Conservation (phyloP, 129 eudicot genomes). For the Daucus carota region DH1_v3.0 NC_030388.2:17757001-17757500, state of each 20-base stretch:
- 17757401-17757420: neutral
- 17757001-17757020: slow-evolving; percentile 31
- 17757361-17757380: neutral
- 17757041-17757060: slow-evolving; percentile 18
- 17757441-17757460: neutral
- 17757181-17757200: neutral
- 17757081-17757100: slow-evolving; percentile 99
- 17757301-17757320: neutral
- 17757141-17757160: slow-evolving; percentile 2
- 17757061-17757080: slow-evolving; percentile 58
- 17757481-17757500: neutral
- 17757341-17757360: neutral
- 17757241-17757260: neutral
- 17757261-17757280: neutral
- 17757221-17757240: neutral
- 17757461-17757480: neutral
- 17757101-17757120: slow-evolving; percentile 93
- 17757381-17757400: neutral
- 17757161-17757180: neutral
- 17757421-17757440: neutral
- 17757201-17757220: neutral
- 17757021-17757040: slow-evolving; percentile 38
- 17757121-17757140: slow-evolving; percentile 63
- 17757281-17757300: neutral
- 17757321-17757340: neutral